These are phyloP conservation scores for Sugiyamaella marilandica DNA, from an alignment of 805 yeast genomes.

Conservation along the genomic window DNA sequence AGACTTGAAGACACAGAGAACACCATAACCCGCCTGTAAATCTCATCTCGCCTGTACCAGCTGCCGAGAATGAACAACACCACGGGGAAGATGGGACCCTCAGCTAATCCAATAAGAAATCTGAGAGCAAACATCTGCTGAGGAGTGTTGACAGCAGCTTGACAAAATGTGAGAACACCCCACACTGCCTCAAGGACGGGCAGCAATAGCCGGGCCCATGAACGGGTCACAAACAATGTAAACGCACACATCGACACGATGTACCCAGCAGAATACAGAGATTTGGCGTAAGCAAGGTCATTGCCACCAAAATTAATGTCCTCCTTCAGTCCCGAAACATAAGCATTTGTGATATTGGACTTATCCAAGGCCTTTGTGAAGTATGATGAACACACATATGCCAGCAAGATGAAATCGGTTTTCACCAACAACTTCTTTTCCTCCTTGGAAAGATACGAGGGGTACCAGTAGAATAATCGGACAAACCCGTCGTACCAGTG, in stretches of 20 bases:
- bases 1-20: slow-evolving; percentile 39
- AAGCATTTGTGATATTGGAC: slow-evolving; percentile 47
- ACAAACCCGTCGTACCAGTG: slow-evolving; percentile 29
- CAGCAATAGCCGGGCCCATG: slow-evolving; percentile 33
- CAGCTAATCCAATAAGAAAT: slow-evolving; percentile 42
- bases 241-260: slow-evolving; percentile 44
- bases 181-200: slow-evolving; percentile 36
- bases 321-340: slow-evolving; percentile 54
- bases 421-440: slow-evolving; percentile 34
- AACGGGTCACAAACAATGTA: slow-evolving; percentile 32
- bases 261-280: slow-evolving; percentile 41
- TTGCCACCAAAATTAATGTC: slow-evolving; percentile 41
- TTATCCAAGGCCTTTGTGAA: slow-evolving; percentile 51
- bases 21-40: slow-evolving; percentile 39
- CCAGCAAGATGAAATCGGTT: slow-evolving; percentile 31
- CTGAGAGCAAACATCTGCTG: slow-evolving; percentile 39
- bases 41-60: slow-evolving; percentile 44
- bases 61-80: slow-evolving; percentile 41
- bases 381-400: slow-evolving; percentile 35
- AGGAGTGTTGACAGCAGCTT: slow-evolving; percentile 31
- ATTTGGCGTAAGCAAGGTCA: slow-evolving; percentile 45
- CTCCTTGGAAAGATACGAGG: slow-evolving; percentile 22
- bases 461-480: slow-evolving; percentile 31
- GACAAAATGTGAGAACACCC: slow-evolving; percentile 37
- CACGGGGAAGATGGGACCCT: slow-evolving; percentile 41